Percentiles rank a stretch among this genome's conserved stretches.
Conservation (phyloP, 2,329 filamentous ascomycete species). For the Botrytis paeoniae region DNA sequence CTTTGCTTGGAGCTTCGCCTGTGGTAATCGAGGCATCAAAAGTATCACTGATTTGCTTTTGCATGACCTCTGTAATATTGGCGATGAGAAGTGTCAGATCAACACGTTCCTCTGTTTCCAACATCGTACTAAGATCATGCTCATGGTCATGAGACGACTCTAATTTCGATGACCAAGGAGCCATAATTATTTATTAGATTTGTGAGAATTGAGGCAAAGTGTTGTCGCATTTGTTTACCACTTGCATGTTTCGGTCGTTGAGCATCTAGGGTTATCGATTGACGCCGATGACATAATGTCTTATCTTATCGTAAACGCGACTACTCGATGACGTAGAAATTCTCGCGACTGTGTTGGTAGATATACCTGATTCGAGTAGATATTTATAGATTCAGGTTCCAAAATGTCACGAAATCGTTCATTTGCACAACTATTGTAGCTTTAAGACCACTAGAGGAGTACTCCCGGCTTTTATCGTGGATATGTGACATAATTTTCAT, state of each 20-base stretch:
- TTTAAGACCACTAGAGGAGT: neutral
- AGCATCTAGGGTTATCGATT: neutral
- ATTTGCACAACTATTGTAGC: neutral
- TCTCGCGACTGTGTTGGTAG: neutral
- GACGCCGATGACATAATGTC: constrained; percentile 13
- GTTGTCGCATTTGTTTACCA: neutral
- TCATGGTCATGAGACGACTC: constrained; percentile 24
- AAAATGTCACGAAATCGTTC: neutral
- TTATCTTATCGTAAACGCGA: constrained; percentile 9
- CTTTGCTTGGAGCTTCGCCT: constrained; percentile 33
- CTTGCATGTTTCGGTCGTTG: neutral
- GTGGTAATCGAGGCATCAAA: constrained; percentile 45
- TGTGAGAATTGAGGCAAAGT: neutral
- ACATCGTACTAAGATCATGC: constrained; percentile 35
- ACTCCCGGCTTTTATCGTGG: neutral
- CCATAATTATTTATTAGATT: constrained; percentile 25
- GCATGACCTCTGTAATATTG: constrained; percentile 54
- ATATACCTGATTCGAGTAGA: neutral
- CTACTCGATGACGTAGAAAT: neutral
- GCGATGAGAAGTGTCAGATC: constrained; percentile 52
- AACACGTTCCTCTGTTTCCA: constrained; percentile 35
- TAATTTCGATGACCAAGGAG: constrained; percentile 18
- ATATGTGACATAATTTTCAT: neutral
- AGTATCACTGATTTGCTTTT: constrained; percentile 49
- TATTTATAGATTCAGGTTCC: neutral